Conservation (phyloP, 78 protist species). For the Dictyostelium brefeldianum region DNA sequence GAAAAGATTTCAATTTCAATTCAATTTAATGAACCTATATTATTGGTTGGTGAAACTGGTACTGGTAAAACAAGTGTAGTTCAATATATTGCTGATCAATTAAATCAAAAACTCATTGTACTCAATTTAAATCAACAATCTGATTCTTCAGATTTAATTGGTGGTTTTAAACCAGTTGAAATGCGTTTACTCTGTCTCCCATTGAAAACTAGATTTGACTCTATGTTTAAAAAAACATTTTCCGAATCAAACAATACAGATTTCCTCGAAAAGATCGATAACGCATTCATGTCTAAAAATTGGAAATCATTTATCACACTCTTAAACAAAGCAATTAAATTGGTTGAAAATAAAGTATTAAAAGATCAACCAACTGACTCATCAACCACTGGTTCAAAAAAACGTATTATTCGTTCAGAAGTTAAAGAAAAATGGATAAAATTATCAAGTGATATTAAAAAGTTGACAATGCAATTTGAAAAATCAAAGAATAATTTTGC, state of each 20-base stretch:
- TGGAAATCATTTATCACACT: slow-evolving; percentile 77
- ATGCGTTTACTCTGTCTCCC: slow-evolving; percentile 84
- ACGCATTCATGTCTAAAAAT: slow-evolving; percentile 19
- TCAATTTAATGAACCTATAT: slow-evolving; percentile 91
- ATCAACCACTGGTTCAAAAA: not conserved
- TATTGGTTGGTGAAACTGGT: slow-evolving; percentile 98
- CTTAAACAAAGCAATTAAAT: slow-evolving; percentile 69
- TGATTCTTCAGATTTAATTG: slow-evolving; percentile 97
- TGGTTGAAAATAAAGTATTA: slow-evolving; percentile 55
- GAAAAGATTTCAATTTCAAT: slow-evolving; percentile 94
- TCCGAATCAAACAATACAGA: slow-evolving; percentile 65
- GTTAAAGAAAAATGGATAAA: slow-evolving; percentile 68
- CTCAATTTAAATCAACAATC: slow-evolving; percentile 98
- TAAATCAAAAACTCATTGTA: slow-evolving; percentile 88
- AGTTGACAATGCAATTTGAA: slow-evolving; percentile 64
- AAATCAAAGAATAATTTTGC: slow-evolving; percentile 84
- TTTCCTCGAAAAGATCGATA: slow-evolving; percentile 55
- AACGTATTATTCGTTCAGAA: slow-evolving; percentile 39
- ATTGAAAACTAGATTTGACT: slow-evolving; percentile 72
- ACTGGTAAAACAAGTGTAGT: slow-evolving; percentile 98
- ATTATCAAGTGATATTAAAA: slow-evolving; percentile 35
- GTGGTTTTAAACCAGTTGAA: slow-evolving; percentile 98
- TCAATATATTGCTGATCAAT: slow-evolving; percentile 94
- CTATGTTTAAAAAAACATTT: slow-evolving; percentile 83
- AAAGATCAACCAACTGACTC: slow-evolving; percentile 13